Base-by-base conservation (phyloP, 306 rosid species). In the Castanospermum australe region DNA sequence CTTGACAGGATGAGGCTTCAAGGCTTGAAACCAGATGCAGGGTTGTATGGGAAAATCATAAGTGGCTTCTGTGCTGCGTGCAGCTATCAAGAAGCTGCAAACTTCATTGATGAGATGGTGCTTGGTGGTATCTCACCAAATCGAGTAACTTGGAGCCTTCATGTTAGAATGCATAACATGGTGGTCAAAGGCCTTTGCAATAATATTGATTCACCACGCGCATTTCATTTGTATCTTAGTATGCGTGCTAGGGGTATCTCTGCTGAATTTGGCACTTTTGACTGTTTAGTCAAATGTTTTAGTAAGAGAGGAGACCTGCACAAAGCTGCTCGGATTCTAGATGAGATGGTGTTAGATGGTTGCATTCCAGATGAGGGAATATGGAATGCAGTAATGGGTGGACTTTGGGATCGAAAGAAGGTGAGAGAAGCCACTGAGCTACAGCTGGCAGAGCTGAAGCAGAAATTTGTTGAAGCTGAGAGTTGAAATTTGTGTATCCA, bases 1-100 rank as follows among this genome's bases (percentile, higher is more conserved):
- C 90, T 94, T 25, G 98, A 94, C 77, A 87, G 92, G 83, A 92
- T 94, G 97, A 91, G 95, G 87, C 91, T 94, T 61, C 97, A 94
- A 72, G 95, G 95, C 2, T 82, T 92, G 88, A 92, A 84, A 76
- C 97, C 98, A 74, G 90, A 88, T 85, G 97, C 93, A 24, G 98
- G 93, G 68, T 55, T 88, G 72, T 92, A 89, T 63, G 92, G 92
- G 83, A 94, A 86, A 84, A 79, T 94, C 74, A 89, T 91, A 56
- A 83, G 41, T 52, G 86, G 97, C 69, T 82, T 89, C 70, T 92
- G 97, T 79, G 90, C 84, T 73, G 63, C 71, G 22, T 18, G 73
- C 70, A 92, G 82, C 84, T 91, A 82, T 63, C 89, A 84, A 68
- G 91, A 90, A 84, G 98, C 98, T 67, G 97, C 97, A 67, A 89